Evolutionary conservation across 164 flowering plant species (phyloP), one percentile per base, ranked within the genome.

Genomic region (Amborella trichopoda): DNA sequence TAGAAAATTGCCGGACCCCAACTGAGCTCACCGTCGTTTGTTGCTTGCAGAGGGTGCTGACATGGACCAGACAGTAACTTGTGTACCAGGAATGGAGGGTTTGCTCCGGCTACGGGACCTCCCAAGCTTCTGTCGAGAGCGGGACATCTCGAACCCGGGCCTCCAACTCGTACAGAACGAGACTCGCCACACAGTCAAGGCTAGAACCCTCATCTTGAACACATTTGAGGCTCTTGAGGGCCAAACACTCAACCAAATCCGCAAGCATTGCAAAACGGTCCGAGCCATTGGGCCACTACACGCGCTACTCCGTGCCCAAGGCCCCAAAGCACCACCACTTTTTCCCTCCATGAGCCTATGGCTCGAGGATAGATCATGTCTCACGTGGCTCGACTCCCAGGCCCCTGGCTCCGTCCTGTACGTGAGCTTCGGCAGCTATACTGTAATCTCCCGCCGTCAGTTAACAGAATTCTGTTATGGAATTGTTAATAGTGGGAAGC

Each of bases 261-360:
- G 65, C 12, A 6, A 46, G 11, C 40, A 30, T 3, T 54, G 34
- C 23, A 68, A 67, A 0, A 67, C 59, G 2, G n/a, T 61, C 23
- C 73, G 64, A 61, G 26, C 71, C 4, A 40, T 76, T 4, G 82
- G 82, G 5, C 82, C 82, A 3, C 60, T 71, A 33, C 71, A 68
- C 38, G 53, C 58, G 2, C 74, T 34, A 20, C 44, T 59, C 6
- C 56, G 26, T 3, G 13, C 51, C 39, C 46, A 22, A 3, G 46
- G 46, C 16, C 9, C 23, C 26, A 9, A 23, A 28, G 13, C 16
- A 6, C 12, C 48, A 14, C 11, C 45, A 1, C 10, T 26, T 6
- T 42, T 19, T 1, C 3, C 18, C 12, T 18, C 16, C n/a, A 24
- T 14, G 16, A 46, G 56, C 33, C 32, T 58, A 6, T 39, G 62